These are phyloP conservation scores for Wickerhamomyces pijperi DNA, from an alignment of 805 yeast genomes.

Conservation along the genomic window DNA sequence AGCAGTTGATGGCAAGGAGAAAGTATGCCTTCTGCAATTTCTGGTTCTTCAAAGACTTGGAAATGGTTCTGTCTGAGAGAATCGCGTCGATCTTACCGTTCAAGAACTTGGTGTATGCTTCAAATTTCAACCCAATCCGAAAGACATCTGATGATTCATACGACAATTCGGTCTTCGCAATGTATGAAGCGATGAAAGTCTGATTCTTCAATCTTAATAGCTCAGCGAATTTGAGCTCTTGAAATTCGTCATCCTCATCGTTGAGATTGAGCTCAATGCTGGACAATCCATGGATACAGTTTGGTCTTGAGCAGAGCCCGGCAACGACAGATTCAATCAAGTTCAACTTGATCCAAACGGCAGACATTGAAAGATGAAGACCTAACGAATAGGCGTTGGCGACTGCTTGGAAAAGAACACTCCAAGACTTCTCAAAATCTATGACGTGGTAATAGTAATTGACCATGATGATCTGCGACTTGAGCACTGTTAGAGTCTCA, in stretches of 20 bases:
- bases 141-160: conserved; percentile 5
- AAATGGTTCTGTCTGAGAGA: background rate
- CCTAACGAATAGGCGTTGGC: conserved; percentile 14
- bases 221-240: conserved; percentile 11
- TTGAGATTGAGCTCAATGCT: conserved; percentile 1
- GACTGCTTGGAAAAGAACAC: conserved; percentile 11
- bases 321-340: conserved; percentile 12
- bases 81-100: background rate
- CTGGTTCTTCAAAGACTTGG: background rate
- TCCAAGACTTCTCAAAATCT: conserved; percentile 14
- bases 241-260: conserved; percentile 4
- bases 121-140: conserved; percentile 8
- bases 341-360: conserved; percentile 13
- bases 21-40: conserved; percentile 1
- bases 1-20: conserved; percentile 4
- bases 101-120: conserved; percentile 5
- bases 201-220: conserved; percentile 11
- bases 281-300: conserved; percentile 5
- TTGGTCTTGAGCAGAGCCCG: conserved; percentile 11
- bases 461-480: conserved; percentile 11
- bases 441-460: conserved; percentile 11
- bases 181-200: conserved; percentile 6
- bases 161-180: conserved; percentile 1
- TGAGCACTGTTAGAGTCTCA: conserved; percentile 9
- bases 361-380: conserved; percentile 10